phyloP scores from a whole-genome alignment of 2,329 filamentous ascomycete species.

The Fusarium haematococcum region DNA sequence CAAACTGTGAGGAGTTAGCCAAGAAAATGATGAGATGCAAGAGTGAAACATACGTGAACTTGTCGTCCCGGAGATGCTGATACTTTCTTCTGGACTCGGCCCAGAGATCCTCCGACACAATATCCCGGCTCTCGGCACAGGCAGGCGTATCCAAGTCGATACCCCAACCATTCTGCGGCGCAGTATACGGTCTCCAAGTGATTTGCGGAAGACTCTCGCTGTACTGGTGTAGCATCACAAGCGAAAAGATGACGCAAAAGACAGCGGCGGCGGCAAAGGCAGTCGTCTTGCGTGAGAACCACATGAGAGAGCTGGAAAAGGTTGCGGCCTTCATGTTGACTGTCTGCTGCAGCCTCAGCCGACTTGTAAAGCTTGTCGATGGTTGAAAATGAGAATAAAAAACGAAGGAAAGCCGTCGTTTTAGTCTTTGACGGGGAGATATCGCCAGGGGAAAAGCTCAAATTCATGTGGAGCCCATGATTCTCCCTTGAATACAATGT shows the following conservation, averaged over 20 bases:
- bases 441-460: neutral
- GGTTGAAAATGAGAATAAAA: neutral
- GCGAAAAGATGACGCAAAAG: neutral
- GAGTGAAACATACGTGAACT: slow-evolving; percentile 44
- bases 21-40: neutral
- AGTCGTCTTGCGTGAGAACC: neutral
- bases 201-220: neutral
- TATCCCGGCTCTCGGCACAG: neutral
- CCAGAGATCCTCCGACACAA: slow-evolving; percentile 11
- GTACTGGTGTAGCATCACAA: neutral
- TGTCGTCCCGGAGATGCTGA: slow-evolving; percentile 40
- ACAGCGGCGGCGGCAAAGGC: neutral
- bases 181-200: neutral
- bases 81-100: slow-evolving; percentile 31
- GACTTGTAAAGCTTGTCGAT: neutral
- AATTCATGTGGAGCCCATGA: neutral
- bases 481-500: neutral
- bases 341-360: neutral
- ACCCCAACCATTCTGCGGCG: neutral
- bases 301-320: neutral
- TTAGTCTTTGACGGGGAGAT: neutral
- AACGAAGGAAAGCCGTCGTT: neutral
- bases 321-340: neutral
- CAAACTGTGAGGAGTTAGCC: slow-evolving; percentile 40
- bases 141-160: neutral